These are phyloP conservation scores for Botryotinia calthae DNA, from an alignment of 2,329 filamentous ascomycete genomes.

Conservation along the genomic window DNA sequence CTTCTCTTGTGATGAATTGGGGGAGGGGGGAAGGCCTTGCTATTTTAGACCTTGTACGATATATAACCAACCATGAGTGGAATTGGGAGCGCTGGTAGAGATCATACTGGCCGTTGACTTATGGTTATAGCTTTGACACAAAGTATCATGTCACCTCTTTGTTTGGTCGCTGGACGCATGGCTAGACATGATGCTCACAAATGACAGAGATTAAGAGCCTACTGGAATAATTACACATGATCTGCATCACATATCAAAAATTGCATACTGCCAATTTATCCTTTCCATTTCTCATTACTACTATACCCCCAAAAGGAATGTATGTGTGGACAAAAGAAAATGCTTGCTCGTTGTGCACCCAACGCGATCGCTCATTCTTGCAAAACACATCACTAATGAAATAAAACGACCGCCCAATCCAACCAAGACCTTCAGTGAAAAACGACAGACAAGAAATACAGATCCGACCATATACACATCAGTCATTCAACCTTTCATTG, in stretches of 20 bases:
- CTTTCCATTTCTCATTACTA: not conserved
- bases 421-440: not conserved
- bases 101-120: not conserved
- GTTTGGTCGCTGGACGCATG: not conserved
- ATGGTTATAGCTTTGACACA: not conserved
- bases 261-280: not conserved
- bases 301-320: not conserved
- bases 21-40: not conserved
- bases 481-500: slow-evolving; percentile 9
- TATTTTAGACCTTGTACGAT: not conserved
- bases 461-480: not conserved
- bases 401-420: not conserved
- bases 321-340: slow-evolving; percentile 6
- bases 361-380: slow-evolving; percentile 6
- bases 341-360: not conserved
- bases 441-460: slow-evolving; percentile 5
- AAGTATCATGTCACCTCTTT: not conserved
- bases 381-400: not conserved
- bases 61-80: not conserved
- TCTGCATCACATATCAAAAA: not conserved
- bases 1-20: too few relatives aligned
- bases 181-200: not conserved
- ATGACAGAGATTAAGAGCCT: not conserved
- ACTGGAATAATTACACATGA: not conserved
- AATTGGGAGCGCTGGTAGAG: not conserved